Base-by-base conservation (phyloP, 139 green algal species). In the Spirogloea muscicola region DNA sequence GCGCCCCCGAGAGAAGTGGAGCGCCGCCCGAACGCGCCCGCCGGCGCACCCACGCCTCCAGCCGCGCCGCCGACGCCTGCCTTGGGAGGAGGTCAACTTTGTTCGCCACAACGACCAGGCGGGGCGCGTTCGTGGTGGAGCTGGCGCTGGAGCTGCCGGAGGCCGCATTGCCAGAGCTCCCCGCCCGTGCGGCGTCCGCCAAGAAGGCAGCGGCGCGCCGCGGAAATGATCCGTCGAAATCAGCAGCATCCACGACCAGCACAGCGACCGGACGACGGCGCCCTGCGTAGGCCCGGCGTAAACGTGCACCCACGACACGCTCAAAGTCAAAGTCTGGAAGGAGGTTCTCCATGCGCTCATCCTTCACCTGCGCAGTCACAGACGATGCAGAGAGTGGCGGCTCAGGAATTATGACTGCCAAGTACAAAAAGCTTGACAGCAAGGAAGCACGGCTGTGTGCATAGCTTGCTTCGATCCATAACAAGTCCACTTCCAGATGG, bases 151-250 rank as follows among this genome's bases (percentile, higher is more conserved):
- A n/a, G n/a, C n/a, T n/a, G n/a, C n/a, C n/a, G n/a, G n/a, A n/a
- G n/a, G n/a, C n/a, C n/a, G n/a, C n/a, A n/a, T n/a, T n/a, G n/a
- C n/a, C n/a, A n/a, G n/a, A n/a, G n/a, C n/a, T n/a, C n/a, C n/a
- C n/a, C n/a, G n/a, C n/a, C n/a, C n/a, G n/a, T n/a, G n/a, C 58
- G 21, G 49, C 77, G 36, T 82, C 27, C 21, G 42, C 38, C 37
- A 87, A 36, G 10, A 82, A 16, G 34, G 68, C 46, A 27, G 89
- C 74, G 31, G 87, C 86, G 18, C 29, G 36, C 33, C 87, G 70
- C 0, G 94, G 94, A 58, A 99, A 87, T n/a, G 89, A 96, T 21
- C 92, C 94, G 78, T 98, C 94, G 86, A 98, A 96, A 84, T 97
- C 92, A 9, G 84, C 85, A 0, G 91, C 49, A 71, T 97, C 92